A percentile compares a stretch with the other conserved stretches of the same genome.
phyloP scores from a whole-genome alignment of 2,329 filamentous ascomycete species.

The Colletotrichum cuscutae region DNA sequence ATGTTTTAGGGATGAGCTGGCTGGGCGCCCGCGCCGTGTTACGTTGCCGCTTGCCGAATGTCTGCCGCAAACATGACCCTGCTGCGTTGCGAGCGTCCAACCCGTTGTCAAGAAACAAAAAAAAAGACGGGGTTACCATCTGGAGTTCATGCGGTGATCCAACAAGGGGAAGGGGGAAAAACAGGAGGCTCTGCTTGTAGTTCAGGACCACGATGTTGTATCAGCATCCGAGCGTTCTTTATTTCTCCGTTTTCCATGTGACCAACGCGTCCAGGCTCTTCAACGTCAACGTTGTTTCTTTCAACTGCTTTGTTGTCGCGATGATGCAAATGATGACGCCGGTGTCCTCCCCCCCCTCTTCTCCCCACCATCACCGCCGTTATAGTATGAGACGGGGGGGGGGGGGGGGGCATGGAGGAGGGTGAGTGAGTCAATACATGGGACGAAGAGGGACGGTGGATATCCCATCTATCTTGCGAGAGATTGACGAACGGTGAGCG shows the following conservation, averaged over 20 bases:
- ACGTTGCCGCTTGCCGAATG: neutral
- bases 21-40: neutral
- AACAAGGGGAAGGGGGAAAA: conserved; percentile 9
- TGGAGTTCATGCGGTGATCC: conserved; percentile 2
- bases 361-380: neutral
- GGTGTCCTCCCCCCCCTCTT: neutral
- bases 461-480: neutral
- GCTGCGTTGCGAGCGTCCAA: neutral
- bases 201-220: neutral
- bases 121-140: neutral
- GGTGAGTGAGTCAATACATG: conserved; percentile 6
- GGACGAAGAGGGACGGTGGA: conserved; percentile 23
- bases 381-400: neutral
- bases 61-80: neutral
- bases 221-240: conserved; percentile 19
- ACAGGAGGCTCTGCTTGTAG: conserved; percentile 25
- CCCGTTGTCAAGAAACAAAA: neutral
- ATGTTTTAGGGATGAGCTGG: conserved; percentile 16
- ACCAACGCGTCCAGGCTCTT: neutral
- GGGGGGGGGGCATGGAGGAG: neutral
- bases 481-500: conserved; percentile 18
- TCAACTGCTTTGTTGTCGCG: neutral
- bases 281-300: neutral
- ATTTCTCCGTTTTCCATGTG: neutral
- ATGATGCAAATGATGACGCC: conserved; percentile 24